phyloP scores from a whole-genome alignment of 192 early-diverging fungal species.

The Entomortierella parvispora region DNA sequence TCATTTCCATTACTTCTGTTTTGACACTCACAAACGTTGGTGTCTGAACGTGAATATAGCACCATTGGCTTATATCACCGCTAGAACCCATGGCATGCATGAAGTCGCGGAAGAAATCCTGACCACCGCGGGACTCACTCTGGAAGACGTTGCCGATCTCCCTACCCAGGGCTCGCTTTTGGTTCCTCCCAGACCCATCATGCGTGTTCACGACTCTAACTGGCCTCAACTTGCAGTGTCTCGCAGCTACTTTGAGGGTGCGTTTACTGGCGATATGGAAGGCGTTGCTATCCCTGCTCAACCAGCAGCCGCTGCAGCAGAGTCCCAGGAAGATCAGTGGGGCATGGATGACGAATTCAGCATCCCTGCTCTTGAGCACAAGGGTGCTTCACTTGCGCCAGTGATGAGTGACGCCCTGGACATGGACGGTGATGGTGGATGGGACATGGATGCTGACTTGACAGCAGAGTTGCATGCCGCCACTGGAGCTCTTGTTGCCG shows the following conservation, averaged over 20 bases:
- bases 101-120: slow-evolving; percentile 90
- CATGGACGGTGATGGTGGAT: slow-evolving; percentile 68
- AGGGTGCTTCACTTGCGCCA: slow-evolving; percentile 22
- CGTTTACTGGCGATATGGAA: slow-evolving; percentile 67
- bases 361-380: slow-evolving; percentile 55
- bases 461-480: slow-evolving; percentile 74
- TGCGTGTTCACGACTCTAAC: slow-evolving; percentile 80
- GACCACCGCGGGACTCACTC: slow-evolving; percentile 71
- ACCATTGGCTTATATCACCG: slow-evolving; percentile 92
- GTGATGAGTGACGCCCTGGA: slow-evolving; percentile 53
- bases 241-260: slow-evolving; percentile 86
- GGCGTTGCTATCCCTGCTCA: slow-evolving; percentile 56
- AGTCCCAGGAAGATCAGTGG: slow-evolving; percentile 74
- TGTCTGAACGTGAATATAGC: too few relatives aligned
- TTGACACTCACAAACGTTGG: too few relatives aligned
- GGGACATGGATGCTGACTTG: slow-evolving; percentile 88
- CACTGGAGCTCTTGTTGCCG: slow-evolving; percentile 71
- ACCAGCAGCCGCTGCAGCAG: slow-evolving; percentile 68
- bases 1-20: neutral
- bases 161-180: slow-evolving; percentile 63
- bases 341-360: slow-evolving; percentile 80
- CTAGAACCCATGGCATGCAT: slow-evolving; percentile 87
- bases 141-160: slow-evolving; percentile 65
- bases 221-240: slow-evolving; percentile 93
- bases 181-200: slow-evolving; percentile 75